Evolutionary conservation across 2,329 filamentous ascomycete species (phyloP).

Genomic region (Alternaria arborescens): DNA sequence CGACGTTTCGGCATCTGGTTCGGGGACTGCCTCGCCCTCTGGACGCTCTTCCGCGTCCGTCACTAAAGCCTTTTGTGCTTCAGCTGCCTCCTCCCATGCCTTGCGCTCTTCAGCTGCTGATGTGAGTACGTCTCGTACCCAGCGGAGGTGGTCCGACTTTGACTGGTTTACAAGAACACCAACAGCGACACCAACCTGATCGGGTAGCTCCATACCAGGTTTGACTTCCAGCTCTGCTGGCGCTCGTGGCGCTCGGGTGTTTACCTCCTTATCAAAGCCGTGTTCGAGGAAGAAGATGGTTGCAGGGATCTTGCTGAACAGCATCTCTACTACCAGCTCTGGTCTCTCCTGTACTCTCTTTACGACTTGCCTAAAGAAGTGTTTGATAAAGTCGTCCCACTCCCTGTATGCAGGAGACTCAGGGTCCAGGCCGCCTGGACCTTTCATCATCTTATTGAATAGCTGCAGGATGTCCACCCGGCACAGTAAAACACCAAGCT

Average conservation of each 20-base stretch:
- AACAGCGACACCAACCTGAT: constrained; percentile 82
- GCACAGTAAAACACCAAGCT: constrained; percentile 87
- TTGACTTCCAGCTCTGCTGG: constrained; percentile 87
- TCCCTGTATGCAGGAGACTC: constrained; percentile 76
- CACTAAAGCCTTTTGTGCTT: constrained; percentile 61
- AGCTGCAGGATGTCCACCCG: constrained; percentile 89
- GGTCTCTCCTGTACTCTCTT: constrained; percentile 87
- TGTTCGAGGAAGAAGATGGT: constrained; percentile 90
- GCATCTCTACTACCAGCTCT: constrained; percentile 85
- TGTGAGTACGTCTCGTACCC: constrained; percentile 77
- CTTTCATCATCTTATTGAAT: constrained; percentile 91
- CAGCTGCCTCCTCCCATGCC: constrained; percentile 77
- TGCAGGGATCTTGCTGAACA: constrained; percentile 89
- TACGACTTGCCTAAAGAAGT: constrained; percentile 81
- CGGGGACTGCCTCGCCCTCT: constrained; percentile 37
- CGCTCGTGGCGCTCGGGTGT: constrained; percentile 70
- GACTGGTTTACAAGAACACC: constrained; percentile 81
- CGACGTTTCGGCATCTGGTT: constrained; percentile 41
- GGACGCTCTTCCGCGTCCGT: constrained; percentile 42
- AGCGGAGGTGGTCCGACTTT: constrained; percentile 77
- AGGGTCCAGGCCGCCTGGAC: constrained; percentile 77
- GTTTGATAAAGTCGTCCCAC: constrained; percentile 88
- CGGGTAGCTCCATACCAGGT: constrained; percentile 68
- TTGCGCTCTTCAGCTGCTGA: constrained; percentile 76
- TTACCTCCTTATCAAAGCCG: constrained; percentile 82